A percentile compares a stretch with the other conserved stretches of the same genome.
Evolutionary conservation across 805 yeast species (phyloP).

Genomic region (Kurtzmaniella cleridarum): DNA sequence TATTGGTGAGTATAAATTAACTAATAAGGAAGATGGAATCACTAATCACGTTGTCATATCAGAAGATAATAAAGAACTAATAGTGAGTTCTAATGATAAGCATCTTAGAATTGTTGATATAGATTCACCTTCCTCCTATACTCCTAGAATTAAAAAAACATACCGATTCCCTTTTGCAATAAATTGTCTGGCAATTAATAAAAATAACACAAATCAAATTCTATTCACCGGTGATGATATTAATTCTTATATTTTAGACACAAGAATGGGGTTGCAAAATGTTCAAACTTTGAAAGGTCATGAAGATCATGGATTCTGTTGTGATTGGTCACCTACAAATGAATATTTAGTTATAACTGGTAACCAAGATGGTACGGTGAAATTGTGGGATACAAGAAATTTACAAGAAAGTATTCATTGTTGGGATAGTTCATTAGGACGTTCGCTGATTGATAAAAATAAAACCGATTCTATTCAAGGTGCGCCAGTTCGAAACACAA

Average conservation of each 20-base stretch:
- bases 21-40: slow-evolving; percentile 43
- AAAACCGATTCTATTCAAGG: slow-evolving; percentile 14
- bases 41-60: slow-evolving; percentile 44
- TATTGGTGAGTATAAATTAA: slow-evolving; percentile 33
- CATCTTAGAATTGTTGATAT: slow-evolving; percentile 38
- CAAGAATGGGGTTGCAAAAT: slow-evolving; percentile 17
- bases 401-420: slow-evolving; percentile 17
- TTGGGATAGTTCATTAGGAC: slow-evolving; percentile 33
- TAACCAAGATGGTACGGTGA: slow-evolving; percentile 54
- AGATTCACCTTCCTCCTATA: slow-evolving; percentile 3
- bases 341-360: slow-evolving; percentile 48
- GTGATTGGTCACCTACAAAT: slow-evolving; percentile 49
- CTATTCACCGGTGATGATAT: slow-evolving; percentile 49
- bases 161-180: slow-evolving; percentile 40
- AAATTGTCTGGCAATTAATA: slow-evolving; percentile 43
- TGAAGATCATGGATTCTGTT: slow-evolving; percentile 51
- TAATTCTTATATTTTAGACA: slow-evolving; percentile 41
- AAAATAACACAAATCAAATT: slow-evolving; percentile 30
- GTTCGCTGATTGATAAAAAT: slow-evolving; percentile 6
- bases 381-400: slow-evolving; percentile 47
- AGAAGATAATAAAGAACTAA: slow-evolving; percentile 23
- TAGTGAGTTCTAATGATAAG: slow-evolving; percentile 49
- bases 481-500: slow-evolving; percentile 51
- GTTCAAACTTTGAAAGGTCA: slow-evolving; percentile 36
- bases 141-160: slow-evolving; percentile 8